Evolutionary conservation across 768 basidiomycete species (phyloP), one percentile per base, ranked within the genome.

Genomic region (Amyloporia xantha): DNA sequence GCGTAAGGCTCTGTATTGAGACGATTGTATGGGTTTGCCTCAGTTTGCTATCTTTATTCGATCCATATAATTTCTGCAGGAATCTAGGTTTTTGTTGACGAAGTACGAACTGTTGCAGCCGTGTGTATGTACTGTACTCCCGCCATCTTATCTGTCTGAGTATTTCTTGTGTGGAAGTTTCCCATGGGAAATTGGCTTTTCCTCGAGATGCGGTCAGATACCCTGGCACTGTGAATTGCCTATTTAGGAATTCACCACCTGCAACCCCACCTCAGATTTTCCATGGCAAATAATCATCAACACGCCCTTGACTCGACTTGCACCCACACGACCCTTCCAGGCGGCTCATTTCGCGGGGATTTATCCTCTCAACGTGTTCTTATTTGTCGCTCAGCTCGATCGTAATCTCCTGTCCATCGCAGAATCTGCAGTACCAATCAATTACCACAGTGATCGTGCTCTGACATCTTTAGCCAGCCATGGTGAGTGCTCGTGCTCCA

Each of bases 261-360:
- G n/a, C n/a, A n/a, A n/a, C n/a, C n/a, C 30, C 30, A 33, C 9
- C 15, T 15, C 9, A 7, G 50, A 58, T 57, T 59, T 59, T 56
- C 33, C 41, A 55, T 52, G n/a, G 60, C 56, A 62, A 62, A 62
- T 51, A 62, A 33, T 40, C 51, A 54, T 58, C 60, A 62, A 62
- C 58, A 60, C 47, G 49, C 54, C n/a, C 48, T 54, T 58, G 55
- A 54, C 59, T 58, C 53, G 49, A 50, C 39, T 5, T 42, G 50
- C 54, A 27, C 54, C 57, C 57, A 59, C 58, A 59, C 56, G 58
- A 59, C 56, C 50, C 47, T 40, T 25, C 40, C 48, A 30, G 38
- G 9, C 38, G 7, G 10, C 38, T 39, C 38, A 4, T 7, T 26
- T 28, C 35, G 38, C 44, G 30, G 5, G 5, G 27, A 46, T 35